Conservation (phyloP, 2,329 filamentous ascomycete species). For the Ustilaginoidea virens region DNA sequence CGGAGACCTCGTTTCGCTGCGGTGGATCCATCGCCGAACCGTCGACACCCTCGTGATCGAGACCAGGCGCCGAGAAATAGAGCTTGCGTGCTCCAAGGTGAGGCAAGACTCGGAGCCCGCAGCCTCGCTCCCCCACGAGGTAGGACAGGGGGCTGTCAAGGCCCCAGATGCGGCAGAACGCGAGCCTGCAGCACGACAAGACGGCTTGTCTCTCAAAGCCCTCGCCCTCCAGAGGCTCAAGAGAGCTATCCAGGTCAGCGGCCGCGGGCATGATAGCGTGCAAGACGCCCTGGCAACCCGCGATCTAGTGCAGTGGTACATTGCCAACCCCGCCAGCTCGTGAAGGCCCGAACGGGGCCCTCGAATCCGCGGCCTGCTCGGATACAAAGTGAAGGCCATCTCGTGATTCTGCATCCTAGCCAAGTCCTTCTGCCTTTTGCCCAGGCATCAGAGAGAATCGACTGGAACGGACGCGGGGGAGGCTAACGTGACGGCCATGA, state of each 20-base stretch:
- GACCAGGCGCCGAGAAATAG: slow-evolving; percentile 6
- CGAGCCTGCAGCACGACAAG: slow-evolving; percentile 3
- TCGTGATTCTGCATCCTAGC: too few relatives aligned
- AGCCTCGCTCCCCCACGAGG: slow-evolving; percentile 4
- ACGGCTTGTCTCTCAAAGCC: slow-evolving; percentile 22
- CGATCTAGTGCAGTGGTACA: slow-evolving; percentile 24
- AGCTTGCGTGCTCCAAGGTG: not conserved
- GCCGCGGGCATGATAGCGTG: slow-evolving; percentile 24
- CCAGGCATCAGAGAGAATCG: too few relatives aligned
- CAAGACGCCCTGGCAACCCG: slow-evolving; percentile 29
- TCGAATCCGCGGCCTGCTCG: too few relatives aligned
- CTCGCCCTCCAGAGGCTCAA: slow-evolving; percentile 20
- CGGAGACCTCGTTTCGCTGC: slow-evolving; percentile 26
- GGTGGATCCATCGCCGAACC: slow-evolving; percentile 30
- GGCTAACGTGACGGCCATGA: too few relatives aligned
- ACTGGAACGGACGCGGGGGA: too few relatives aligned
- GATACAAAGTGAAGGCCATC: too few relatives aligned
- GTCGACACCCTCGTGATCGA: slow-evolving; percentile 29
- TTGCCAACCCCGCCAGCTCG: slow-evolving; percentile 6
- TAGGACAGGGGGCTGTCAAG: slow-evolving; percentile 1
- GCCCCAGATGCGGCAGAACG: slow-evolving; percentile 1
- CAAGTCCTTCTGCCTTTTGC: too few relatives aligned
- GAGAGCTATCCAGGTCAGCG: slow-evolving; percentile 22
- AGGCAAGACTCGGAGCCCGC: not conserved
- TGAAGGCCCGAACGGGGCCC: too few relatives aligned